phyloP scores from a whole-genome alignment of 2,329 filamentous ascomycete genomes.

The Colletotrichum sp. region DNA sequence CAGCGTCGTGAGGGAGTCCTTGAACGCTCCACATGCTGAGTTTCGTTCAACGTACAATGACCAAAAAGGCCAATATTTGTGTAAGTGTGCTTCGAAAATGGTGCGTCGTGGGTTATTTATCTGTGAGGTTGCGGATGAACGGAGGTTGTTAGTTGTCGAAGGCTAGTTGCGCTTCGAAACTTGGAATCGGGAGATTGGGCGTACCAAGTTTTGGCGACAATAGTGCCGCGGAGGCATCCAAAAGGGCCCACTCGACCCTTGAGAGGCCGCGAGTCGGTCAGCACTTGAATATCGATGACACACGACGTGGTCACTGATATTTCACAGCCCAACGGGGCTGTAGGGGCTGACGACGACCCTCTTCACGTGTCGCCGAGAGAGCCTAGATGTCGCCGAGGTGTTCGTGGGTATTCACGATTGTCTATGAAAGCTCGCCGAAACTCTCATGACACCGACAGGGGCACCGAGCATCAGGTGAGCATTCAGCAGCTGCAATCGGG shows the following conservation, averaged over 20 bases:
- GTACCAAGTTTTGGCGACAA: not conserved
- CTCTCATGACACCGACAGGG: not conserved
- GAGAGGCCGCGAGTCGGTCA: not conserved
- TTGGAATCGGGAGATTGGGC: not conserved
- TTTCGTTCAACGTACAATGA: not conserved
- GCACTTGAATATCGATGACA: not conserved
- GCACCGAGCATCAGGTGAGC: not conserved
- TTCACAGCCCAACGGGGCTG: not conserved
- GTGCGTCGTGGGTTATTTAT: not conserved
- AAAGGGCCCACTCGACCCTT: not conserved
- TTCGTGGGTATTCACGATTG: not conserved
- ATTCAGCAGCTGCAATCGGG: not conserved
- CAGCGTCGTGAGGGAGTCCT: not conserved
- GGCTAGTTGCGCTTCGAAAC: not conserved
- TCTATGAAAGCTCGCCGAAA: not conserved
- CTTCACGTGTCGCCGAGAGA: not conserved
- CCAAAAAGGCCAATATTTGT: rapidly evolving
- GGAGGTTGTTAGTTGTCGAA: not conserved
- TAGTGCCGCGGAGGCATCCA: not conserved
- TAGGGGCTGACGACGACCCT: not conserved
- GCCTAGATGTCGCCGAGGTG: not conserved
- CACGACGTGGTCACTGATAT: not conserved
- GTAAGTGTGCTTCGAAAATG: not conserved
- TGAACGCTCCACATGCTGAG: not conserved
- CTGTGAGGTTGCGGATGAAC: not conserved